Percentiles rank a stretch among this genome's conserved stretches.
Evolutionary conservation across 163 green algal species (phyloP).

Genomic region (Scenedesmus sp.): DNA sequence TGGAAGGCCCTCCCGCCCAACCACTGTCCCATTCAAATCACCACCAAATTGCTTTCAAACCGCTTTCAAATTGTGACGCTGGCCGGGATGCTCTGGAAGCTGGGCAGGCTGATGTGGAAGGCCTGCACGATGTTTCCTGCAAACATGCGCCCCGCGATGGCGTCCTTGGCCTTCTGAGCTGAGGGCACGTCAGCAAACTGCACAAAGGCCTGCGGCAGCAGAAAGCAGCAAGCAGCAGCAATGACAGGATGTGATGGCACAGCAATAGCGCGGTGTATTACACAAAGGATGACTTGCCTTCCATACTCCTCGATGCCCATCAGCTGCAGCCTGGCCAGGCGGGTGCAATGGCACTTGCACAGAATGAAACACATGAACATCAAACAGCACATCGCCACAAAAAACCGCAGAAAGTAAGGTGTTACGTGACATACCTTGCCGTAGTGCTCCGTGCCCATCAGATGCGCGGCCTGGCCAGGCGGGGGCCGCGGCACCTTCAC

Average conservation of each 20-base stretch:
- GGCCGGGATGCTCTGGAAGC: neutral
- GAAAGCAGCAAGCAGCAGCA: neutral
- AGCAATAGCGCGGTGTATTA: too few species aligned
- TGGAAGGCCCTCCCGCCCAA: constrained; percentile 26
- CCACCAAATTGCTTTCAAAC: neutral
- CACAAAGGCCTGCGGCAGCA: constrained; percentile 71
- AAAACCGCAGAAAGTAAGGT: neutral
- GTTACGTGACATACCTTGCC: constrained; percentile 60
- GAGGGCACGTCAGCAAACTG: constrained; percentile 64
- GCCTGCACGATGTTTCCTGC: constrained; percentile 69
- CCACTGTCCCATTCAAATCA: too few species aligned
- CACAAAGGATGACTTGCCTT: too few species aligned
- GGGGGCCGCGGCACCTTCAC: neutral
- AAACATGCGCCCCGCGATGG: constrained; percentile 80
- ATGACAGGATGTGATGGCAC: too few species aligned
- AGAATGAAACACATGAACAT: neutral
- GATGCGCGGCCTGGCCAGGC: neutral
- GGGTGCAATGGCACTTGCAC: neutral
- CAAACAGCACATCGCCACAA: too few species aligned
- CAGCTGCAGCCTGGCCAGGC: too few species aligned
- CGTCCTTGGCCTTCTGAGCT: constrained; percentile 62
- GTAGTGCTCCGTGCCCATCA: neutral
- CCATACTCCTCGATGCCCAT: too few species aligned
- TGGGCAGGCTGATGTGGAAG: constrained; percentile 10
- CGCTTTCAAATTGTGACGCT: neutral